These are phyloP conservation scores for Colletotrichum chrysophilum DNA, from an alignment of 2,329 filamentous ascomycete species.

Conservation along the genomic window DNA sequence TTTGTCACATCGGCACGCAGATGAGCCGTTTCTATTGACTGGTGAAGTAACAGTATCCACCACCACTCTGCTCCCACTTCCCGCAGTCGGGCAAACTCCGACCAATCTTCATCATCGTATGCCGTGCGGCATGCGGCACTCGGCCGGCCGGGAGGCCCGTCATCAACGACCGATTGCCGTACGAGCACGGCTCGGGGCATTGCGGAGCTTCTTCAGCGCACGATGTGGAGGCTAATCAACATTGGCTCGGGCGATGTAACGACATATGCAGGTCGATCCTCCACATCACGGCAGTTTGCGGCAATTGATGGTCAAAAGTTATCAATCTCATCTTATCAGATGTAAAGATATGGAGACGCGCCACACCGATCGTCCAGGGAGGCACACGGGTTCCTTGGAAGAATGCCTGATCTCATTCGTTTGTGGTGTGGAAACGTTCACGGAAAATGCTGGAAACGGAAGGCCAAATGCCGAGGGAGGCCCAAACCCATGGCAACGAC, in stretches of 20 bases:
- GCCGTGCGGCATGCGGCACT: neutral
- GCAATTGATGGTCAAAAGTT: neutral
- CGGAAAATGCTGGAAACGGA: neutral
- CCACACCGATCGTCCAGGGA: neutral
- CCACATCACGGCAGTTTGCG: neutral
- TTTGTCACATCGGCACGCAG: neutral
- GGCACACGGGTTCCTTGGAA: neutral
- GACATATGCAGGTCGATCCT: neutral
- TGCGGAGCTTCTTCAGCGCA: neutral
- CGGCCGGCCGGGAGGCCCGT: neutral
- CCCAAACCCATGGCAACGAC: neutral
- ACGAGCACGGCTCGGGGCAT: neutral
- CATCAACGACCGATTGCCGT: neutral
- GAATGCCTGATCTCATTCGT: neutral
- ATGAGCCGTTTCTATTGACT: neutral
- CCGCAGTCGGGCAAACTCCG: neutral
- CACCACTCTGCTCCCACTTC: neutral
- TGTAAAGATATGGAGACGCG: neutral
- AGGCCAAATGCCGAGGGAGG: neutral
- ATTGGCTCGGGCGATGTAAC: neutral
- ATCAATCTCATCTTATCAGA: constrained; percentile 19
- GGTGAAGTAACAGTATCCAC: neutral
- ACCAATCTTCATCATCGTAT: neutral
- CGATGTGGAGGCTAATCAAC: neutral
- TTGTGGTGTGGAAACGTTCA: neutral